Evolutionary conservation across 306 rosid genomes (phyloP), one percentile per base, ranked within the genome.

Genomic region (Quillaja saponaria): DNA sequence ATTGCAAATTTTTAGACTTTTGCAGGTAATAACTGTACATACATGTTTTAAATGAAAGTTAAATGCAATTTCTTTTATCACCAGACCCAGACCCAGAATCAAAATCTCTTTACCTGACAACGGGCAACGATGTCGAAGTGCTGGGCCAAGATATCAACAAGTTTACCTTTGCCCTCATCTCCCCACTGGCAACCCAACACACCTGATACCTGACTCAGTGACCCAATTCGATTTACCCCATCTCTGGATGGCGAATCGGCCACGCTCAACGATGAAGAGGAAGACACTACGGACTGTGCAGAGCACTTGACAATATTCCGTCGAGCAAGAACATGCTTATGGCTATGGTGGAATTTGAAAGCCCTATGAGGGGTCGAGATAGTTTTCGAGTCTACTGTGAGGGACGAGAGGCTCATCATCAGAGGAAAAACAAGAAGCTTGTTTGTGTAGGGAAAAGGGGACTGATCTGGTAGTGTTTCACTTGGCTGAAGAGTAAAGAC

Each of bases 161-260:
- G 91, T 50, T 92, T 92, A 25, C 99, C 99, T 66, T 92, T 92
- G 34, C 99, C 99, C 78, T 92, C 99, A 55, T 92, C 99, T 1
- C 99, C 97, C 96, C 97, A 92, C 59, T 92, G 99, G 74, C 91
- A 79, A 21, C 99, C 96, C 61, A 89, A 64, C 12, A 92, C 99
- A 8, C 91, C 97, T 0, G 99, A 89, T 0, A 92, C 91, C 71
- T 89, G 96, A 52, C 87, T 85, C 5, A 89, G 82, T 0, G 95
- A 79, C 39, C 62, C 95, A 71, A 92, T 89, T 38, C 91, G 90
- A 34, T 54, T 31, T 20, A 47, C 34, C 5, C 55, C 60, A 8
- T 66, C 60, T 16, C 11, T 46, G 39, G 37, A 50, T 31, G 76
- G 35, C 16, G 82, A 67, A 56, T 64, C 80, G 50, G 83, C 80